A percentile compares a stretch with the other conserved stretches of the same genome.
These are phyloP conservation scores for Trametes coccinea DNA, from an alignment of 768 basidiomycete genomes.

Conservation along the genomic window DNA sequence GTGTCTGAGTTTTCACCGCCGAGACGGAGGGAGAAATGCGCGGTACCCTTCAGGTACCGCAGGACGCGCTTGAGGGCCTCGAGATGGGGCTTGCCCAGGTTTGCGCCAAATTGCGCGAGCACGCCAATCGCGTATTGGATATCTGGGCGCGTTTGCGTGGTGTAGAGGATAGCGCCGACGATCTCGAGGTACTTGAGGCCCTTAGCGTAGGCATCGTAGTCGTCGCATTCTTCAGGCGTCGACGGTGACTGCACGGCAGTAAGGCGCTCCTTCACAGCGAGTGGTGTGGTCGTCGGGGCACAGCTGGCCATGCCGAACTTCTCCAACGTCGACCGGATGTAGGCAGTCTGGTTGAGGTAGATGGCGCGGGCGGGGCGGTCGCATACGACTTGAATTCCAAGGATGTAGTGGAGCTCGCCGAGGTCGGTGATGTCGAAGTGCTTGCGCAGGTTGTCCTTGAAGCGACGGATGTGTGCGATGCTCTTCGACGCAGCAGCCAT, in stretches of 20 bases:
- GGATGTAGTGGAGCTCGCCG: not conserved
- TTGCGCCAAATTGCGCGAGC: slow-evolving; percentile 32
- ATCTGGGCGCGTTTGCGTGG: slow-evolving; percentile 38
- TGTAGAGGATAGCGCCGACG: slow-evolving; percentile 30
- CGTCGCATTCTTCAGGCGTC: too few relatives aligned
- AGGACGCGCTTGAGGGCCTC: slow-evolving; percentile 35
- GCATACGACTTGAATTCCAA: slow-evolving; percentile 20
- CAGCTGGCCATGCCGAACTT: slow-evolving; percentile 20
- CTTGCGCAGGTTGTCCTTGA: not conserved
- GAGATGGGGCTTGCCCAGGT: slow-evolving; percentile 32
- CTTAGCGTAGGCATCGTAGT: too few relatives aligned
- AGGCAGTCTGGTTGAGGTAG: slow-evolving; percentile 28
- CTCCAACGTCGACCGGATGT: slow-evolving; percentile 25
- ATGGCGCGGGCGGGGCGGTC: slow-evolving; percentile 21
- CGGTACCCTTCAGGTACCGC: slow-evolving; percentile 35
- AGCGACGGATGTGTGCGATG: not conserved
- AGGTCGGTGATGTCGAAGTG: not conserved
- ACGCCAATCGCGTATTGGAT: slow-evolving; percentile 34
- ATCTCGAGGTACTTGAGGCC: not conserved
- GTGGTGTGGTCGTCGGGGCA: slow-evolving; percentile 8
- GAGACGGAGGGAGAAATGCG: slow-evolving; percentile 24
- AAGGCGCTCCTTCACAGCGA: slow-evolving; percentile 2
- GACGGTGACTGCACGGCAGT: too few relatives aligned
- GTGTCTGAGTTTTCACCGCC: not conserved
- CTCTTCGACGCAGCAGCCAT: too few relatives aligned